A percentile compares a stretch with the other conserved stretches of the same genome.
Conservation (phyloP, 1,139 yeast genomes). For the Nakaseomyces bracarensis region DNA sequence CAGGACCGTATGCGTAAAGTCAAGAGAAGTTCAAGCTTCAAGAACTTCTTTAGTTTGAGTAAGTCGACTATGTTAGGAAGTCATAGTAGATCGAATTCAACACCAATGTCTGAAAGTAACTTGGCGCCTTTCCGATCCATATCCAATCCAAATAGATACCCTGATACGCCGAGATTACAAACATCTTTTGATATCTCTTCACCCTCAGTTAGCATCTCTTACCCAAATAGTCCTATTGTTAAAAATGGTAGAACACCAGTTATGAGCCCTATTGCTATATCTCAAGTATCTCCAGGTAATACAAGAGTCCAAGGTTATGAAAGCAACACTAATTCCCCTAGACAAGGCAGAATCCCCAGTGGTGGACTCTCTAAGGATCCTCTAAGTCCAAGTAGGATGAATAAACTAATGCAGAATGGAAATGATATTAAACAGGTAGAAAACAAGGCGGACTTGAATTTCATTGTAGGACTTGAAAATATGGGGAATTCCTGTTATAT, state of each 20-base stretch:
- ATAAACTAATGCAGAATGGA: not conserved
- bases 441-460: conserved; percentile 21
- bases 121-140: not conserved
- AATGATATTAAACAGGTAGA: conserved; percentile 7
- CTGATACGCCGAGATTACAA: not conserved
- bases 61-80: not conserved
- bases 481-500: conserved; percentile 91
- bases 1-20: conserved; percentile 11
- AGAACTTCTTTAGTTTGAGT: conserved; percentile 11
- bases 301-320: not conserved
- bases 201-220: not conserved
- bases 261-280: not conserved
- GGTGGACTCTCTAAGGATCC: not conserved
- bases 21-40: conserved; percentile 21
- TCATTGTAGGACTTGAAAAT: conserved; percentile 59
- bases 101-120: not conserved
- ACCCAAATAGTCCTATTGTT: conserved; percentile 2
- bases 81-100: conserved; percentile 2
- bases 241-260: conserved; percentile 1
- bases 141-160: not conserved
- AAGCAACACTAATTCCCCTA: not conserved
- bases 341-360: not conserved
- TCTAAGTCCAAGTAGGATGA: conserved; percentile 2
- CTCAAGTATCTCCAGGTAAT: not conserved
- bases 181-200: not conserved